These are phyloP conservation scores for Erysimum pusillum DNA, from an alignment of 441 rosid species.

Conservation along the genomic window DNA sequence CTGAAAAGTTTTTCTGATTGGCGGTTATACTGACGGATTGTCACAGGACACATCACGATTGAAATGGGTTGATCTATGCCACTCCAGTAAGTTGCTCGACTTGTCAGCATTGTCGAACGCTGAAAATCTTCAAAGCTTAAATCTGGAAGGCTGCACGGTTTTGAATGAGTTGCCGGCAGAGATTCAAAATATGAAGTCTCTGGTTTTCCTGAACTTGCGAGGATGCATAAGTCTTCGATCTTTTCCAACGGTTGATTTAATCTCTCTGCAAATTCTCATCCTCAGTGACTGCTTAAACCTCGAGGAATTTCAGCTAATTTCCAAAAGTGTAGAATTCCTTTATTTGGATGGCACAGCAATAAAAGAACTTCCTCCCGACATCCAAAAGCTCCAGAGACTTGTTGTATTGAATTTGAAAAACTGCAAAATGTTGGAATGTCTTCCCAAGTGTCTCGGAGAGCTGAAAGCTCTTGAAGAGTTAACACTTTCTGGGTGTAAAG, in stretches of 20 bases:
- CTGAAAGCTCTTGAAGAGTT: constrained; percentile 35
- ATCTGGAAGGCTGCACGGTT: constrained; percentile 24
- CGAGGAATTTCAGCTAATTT: neutral
- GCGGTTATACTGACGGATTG: neutral
- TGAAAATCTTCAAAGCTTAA: constrained; percentile 4
- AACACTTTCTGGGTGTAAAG: constrained; percentile 45
- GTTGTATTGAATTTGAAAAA: constrained; percentile 35
- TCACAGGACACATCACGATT: constrained; percentile 9
- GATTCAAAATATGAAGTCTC: constrained; percentile 1
- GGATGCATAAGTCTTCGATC: neutral
- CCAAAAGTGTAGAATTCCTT: neutral
- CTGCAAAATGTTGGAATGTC: constrained; percentile 35
- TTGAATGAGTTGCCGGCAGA: neutral
- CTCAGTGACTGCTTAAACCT: constrained; percentile 25
- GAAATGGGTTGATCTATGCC: constrained; percentile 21
- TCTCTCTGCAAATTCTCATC: constrained; percentile 4
- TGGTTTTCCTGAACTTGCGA: constrained; percentile 2
- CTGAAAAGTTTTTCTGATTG: too few relatives aligned
- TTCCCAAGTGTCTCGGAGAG: constrained; percentile 15
- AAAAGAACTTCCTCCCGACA: neutral
- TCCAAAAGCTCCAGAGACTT: constrained; percentile 37
- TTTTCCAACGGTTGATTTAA: constrained; percentile 6
- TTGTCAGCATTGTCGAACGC: neutral
- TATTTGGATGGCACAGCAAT: constrained; percentile 29
- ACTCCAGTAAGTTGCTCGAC: neutral